Evolutionary conservation across 805 yeast genomes (phyloP).

Genomic region (Metschnikowia baotianmanensis): DNA sequence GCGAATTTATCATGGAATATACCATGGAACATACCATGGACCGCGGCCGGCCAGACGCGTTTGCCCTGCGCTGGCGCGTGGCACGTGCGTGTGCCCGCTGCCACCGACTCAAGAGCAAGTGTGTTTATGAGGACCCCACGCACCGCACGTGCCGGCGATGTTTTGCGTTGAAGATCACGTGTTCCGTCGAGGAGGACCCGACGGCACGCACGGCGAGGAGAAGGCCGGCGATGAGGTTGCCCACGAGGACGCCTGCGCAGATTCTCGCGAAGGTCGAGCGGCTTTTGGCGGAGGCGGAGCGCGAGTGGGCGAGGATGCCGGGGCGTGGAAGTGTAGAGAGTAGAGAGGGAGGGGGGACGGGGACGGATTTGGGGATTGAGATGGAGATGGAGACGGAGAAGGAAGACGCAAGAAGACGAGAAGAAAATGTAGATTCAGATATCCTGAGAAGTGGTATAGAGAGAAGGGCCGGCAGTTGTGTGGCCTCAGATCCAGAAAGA

Average conservation of each 20-base stretch:
- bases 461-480: too few relatives aligned
- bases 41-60: constrained; percentile 19
- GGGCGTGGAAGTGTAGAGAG: not conserved
- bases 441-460: too few relatives aligned
- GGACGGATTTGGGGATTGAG: too few relatives aligned
- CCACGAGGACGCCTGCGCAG: constrained; percentile 5
- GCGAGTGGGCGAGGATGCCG: constrained; percentile 8
- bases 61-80: constrained; percentile 46
- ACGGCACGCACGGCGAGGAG: constrained; percentile 34
- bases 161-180: constrained; percentile 39
- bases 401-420: too few relatives aligned
- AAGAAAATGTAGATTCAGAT: too few relatives aligned
- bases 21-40: not conserved
- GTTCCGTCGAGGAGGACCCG: constrained; percentile 54
- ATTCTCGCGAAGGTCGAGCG: constrained; percentile 3
- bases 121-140: constrained; percentile 48
- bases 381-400: too few relatives aligned
- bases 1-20: too few relatives aligned
- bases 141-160: constrained; percentile 47
- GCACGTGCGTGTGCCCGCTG: constrained; percentile 56
- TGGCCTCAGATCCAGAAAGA: too few relatives aligned
- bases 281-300: constrained; percentile 11
- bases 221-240: constrained; percentile 4
- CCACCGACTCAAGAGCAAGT: constrained; percentile 50
- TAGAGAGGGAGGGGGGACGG: not conserved